Evolutionary conservation across 2,329 filamentous ascomycete genomes (phyloP), one percentile per base, ranked within the genome.

Genomic region (Colletotrichum godetiae): DNA sequence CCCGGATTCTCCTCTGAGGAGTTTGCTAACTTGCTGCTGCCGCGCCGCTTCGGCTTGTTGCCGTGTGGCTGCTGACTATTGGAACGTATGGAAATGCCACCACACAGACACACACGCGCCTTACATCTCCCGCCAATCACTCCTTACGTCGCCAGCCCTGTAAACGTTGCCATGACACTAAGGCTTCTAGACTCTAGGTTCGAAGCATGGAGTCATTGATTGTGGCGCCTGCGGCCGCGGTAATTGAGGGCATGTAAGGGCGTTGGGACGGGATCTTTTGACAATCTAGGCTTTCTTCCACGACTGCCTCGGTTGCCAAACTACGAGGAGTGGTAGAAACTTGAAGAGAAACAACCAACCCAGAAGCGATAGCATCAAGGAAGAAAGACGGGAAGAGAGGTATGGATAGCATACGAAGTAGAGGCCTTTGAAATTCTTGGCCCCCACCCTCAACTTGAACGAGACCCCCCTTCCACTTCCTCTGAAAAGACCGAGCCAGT

Each of bases 11-110:
- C 22, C 11, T 46, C 42, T 57, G 27, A 15, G 58, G 13, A 24
- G 27, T 35, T 35, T 27, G 24, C 35, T 31, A 37, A 37, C 35
- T 37, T 37, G 42, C 55, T 46, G 42, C 42, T 46, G 15, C 42
- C 42, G 42, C 19, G 56, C 46, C 46, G 55, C 63, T 69, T 72
- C 69, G 70, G 70, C 55, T 56, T 24, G 55, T 37, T 69, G 70
- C 66, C 55, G 70, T 53, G 70, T 73, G 66, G 70, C 70, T 73
- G 66, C 70, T 60, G 70, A 73, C 29, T 69, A 73, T 73, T 60
- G 67, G 60, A 59, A 73, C 67, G 27, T 65, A 19, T 65, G 67
- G 19, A 53, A 49, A 65, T 64, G 70, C 59, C 46, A 69, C 35
- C 60, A 42, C 64, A 13, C 35, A 37, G 33, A 33, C 22, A 31